Evolutionary conservation across 108 stramenopile genomes (phyloP), one percentile per base, ranked within the genome.

Genomic region (Fragilaria crotonensis): DNA sequence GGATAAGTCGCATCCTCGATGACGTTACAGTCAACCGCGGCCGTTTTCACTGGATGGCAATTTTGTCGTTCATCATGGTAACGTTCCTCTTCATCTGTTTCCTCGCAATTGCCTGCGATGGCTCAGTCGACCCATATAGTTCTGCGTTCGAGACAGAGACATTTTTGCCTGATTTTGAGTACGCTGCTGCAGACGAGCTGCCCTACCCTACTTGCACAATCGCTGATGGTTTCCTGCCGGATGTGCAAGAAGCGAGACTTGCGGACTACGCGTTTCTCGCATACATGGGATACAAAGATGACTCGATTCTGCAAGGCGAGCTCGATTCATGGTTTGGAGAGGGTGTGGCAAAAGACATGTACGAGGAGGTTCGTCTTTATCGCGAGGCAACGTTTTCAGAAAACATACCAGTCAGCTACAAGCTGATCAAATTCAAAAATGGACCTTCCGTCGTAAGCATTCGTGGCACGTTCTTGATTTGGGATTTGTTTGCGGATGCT

Each of bases 401-500:
- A n/a, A n/a, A n/a, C n/a, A n/a, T n/a, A n/a, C n/a, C 79, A 9
- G 87, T 84, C 0, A 62, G 55, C 4, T 89, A 77, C 72, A 81
- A 77, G 59, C 57, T 85, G 17, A 57, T 89, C 45, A 64, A 33
- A 17, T 56, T 75, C 36, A 71, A 71, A 32, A n/a, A n/a, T n/a
- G n/a, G n/a, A n/a, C 59, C 52, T 60, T 78, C 73, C 3, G 54
- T 87, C 30, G 60, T 93, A 32, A 49, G 70, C 32, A 86, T 89
- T 48, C 76, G 90, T 25, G 90, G 90, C n/a, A 83, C 82, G 17
- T 52, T 64, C 28, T 87, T 79, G 30, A 48, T 63, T 5, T 82
- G 69, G 72, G 90, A 93, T 51, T 69, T 73, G 72, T 58, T 93
- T 22, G 73, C 77, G 0, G 81, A 93, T 62, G 59, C 72, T 20